These are phyloP conservation scores for Lodderomyces margitis DNA, from an alignment of 1,139 yeast genomes.

Conservation along the genomic window DNA sequence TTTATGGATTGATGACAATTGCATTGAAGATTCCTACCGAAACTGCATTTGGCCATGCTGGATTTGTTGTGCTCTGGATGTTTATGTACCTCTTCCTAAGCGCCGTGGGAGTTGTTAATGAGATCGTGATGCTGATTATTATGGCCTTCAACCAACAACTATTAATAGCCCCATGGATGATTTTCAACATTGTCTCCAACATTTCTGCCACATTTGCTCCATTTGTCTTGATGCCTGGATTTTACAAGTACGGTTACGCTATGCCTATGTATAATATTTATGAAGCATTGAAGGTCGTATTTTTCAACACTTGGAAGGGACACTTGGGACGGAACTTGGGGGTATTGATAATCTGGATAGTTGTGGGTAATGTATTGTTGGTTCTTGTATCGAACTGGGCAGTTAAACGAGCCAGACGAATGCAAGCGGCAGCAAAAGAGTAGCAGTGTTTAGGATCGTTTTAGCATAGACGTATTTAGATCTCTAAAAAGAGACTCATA, in stretches of 20 bases:
- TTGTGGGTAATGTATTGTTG: slow-evolving; percentile 34
- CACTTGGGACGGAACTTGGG: slow-evolving; percentile 59
- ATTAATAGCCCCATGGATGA: slow-evolving; percentile 59
- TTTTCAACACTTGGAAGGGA: slow-evolving; percentile 56
- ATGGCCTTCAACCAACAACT: slow-evolving; percentile 45
- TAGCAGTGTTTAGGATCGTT: too few species aligned
- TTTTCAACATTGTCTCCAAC: slow-evolving; percentile 58
- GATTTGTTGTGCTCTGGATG: slow-evolving; percentile 67
- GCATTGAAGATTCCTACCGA: slow-evolving; percentile 58
- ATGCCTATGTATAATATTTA: slow-evolving; percentile 63
- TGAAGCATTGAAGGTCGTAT: slow-evolving; percentile 54
- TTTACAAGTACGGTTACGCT: slow-evolving; percentile 64
- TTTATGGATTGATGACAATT: slow-evolving; percentile 56
- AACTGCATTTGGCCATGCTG: slow-evolving; percentile 53
- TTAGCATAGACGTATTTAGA: too few species aligned
- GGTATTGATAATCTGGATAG: slow-evolving; percentile 58
- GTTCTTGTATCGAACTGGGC: slow-evolving; percentile 15
- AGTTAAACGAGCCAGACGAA: slow-evolving; percentile 8
- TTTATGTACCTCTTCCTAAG: slow-evolving; percentile 56
- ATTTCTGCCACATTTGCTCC: slow-evolving; percentile 64
- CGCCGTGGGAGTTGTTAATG: slow-evolving; percentile 65
- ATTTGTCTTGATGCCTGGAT: slow-evolving; percentile 47
- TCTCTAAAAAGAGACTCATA: too few species aligned
- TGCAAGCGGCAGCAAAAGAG: too few species aligned
- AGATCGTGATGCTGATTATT: slow-evolving; percentile 50